A percentile compares a stretch with the other conserved stretches of the same genome.
Evolutionary conservation across 2,329 filamentous ascomycete genomes (phyloP).

Genomic region (Talaromyces sp.): DNA sequence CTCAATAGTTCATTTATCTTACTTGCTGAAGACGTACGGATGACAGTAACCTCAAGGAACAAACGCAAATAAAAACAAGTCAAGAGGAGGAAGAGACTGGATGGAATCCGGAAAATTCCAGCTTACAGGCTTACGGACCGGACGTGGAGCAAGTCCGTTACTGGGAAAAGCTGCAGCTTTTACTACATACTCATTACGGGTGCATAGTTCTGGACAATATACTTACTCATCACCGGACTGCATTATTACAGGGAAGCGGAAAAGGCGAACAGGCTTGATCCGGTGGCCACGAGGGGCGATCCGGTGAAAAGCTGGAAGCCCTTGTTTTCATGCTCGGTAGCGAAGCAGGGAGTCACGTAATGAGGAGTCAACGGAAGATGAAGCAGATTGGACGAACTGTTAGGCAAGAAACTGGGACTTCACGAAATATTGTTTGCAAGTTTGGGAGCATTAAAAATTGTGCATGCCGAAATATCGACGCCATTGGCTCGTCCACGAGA

Average conservation of each 20-base stretch:
- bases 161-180: background rate
- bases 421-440: background rate
- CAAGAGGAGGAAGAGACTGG: background rate
- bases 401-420: background rate
- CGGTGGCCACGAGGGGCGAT: background rate
- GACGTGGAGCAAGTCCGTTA: background rate
- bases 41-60: background rate
- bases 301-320: background rate
- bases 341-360: background rate
- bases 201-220: background rate
- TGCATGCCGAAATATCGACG: background rate
- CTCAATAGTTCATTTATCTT: background rate
- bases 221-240: background rate
- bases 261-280: background rate
- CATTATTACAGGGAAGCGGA: background rate
- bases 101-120: background rate
- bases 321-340: background rate
- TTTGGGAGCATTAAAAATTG: background rate
- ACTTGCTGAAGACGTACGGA: background rate
- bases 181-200: background rate
- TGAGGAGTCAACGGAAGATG: background rate
- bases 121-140: background rate
- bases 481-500: background rate
- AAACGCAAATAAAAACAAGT: background rate
- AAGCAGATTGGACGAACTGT: background rate